These are phyloP conservation scores for Backusella tarrabulga DNA, from an alignment of 192 early-diverging fungal genomes.

Conservation along the genomic window DNA sequence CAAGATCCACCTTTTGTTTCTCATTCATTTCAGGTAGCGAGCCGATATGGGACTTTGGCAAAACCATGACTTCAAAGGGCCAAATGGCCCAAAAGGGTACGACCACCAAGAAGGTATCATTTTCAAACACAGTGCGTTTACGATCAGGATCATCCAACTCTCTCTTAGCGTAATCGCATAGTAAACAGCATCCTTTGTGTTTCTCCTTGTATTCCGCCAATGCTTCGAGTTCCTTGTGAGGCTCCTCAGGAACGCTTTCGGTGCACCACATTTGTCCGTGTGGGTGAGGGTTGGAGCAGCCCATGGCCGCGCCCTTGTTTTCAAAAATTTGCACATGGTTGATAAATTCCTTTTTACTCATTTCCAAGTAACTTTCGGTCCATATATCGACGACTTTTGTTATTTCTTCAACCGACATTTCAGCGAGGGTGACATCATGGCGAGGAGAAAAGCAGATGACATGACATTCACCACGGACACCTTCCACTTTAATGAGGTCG, in stretches of 20 bases:
- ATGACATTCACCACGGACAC: conserved; percentile 74
- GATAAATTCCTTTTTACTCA: conserved; percentile 54
- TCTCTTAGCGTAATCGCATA: conserved; percentile 78
- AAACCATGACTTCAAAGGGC: conserved; percentile 93
- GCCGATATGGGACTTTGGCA: conserved; percentile 63
- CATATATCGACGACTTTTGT: conserved; percentile 67
- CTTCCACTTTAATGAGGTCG: conserved; percentile 54
- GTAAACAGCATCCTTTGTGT: conserved; percentile 60
- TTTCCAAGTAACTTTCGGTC: conserved; percentile 60
- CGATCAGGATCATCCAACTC: conserved; percentile 42
- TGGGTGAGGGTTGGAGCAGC: conserved; percentile 96
- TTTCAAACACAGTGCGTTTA: conserved; percentile 67
- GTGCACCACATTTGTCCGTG: conserved; percentile 95
- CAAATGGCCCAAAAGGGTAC: conserved; percentile 98
- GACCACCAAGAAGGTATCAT: conserved; percentile 75
- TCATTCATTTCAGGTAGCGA: conserved; percentile 50
- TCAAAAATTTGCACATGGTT: conserved; percentile 95
- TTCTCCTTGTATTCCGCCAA: conserved; percentile 60
- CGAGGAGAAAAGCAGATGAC: conserved; percentile 94
- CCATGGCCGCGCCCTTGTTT: conserved; percentile 96
- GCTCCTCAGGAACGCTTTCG: conserved; percentile 80
- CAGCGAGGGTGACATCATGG: conserved; percentile 87
- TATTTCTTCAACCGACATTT: conserved; percentile 74
- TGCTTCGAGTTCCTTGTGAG: conserved; percentile 65
- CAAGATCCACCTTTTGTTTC: conserved; percentile 62